Conservation (phyloP, 2,329 filamentous ascomycete genomes). For the Phaeosphaeriaceae sp. region DNA sequence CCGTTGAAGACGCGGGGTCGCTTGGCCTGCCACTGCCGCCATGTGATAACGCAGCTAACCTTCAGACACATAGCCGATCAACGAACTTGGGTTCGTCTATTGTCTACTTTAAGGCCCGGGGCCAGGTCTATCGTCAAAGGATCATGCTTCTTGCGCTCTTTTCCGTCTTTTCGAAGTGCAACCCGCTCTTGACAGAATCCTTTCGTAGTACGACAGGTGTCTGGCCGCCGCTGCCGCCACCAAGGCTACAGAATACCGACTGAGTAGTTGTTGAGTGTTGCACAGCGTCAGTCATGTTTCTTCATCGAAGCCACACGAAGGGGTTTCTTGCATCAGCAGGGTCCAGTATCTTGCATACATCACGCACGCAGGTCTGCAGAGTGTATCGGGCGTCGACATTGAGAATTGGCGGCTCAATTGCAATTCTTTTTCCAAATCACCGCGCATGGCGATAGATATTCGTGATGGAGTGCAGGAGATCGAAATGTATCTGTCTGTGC, state of each 20-base stretch:
- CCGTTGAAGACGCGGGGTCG: conserved; percentile 32
- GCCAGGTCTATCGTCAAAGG: neutral
- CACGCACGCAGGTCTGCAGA: conserved; percentile 1
- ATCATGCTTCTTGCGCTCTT: conserved; percentile 9
- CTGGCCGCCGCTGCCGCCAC: conserved; percentile 10
- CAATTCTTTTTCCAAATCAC: neutral
- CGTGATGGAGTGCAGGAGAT: neutral
- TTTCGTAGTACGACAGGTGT: conserved; percentile 1
- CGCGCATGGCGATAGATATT: conserved; percentile 5
- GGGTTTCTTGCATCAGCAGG: neutral
- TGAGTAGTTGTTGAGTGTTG: conserved; percentile 6
- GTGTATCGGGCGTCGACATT: neutral
- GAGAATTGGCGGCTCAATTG: neutral
- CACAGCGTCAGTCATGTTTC: conserved; percentile 2
- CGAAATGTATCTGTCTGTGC: neutral
- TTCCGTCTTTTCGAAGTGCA: conserved; percentile 5
- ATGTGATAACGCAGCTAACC: conserved; percentile 21
- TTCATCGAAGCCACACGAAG: conserved; percentile 1
- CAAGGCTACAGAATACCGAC: neutral
- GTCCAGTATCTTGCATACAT: conserved; percentile 4
- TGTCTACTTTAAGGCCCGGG: neutral
- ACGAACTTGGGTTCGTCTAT: conserved; percentile 37
- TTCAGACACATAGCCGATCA: conserved; percentile 24
- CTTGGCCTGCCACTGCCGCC: conserved; percentile 10
- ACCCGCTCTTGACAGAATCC: conserved; percentile 1